Conservation (phyloP, 2,329 filamentous ascomycete species). For the Cryphonectria naterciae region DNA sequence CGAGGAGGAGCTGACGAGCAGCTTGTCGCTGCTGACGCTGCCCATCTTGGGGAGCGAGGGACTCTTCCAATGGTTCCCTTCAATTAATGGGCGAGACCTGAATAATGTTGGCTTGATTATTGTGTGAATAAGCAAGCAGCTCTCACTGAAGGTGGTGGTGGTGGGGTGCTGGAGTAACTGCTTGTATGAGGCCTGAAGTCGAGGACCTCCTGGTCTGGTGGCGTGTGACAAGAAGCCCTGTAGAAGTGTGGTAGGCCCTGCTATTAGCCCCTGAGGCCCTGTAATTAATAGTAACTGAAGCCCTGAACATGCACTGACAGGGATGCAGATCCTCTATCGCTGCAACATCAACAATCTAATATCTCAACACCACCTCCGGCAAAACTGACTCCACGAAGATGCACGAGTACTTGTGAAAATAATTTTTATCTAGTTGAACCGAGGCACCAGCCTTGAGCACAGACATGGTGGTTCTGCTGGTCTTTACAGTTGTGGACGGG, state of each 20-base stretch:
- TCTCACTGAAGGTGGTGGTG: not conserved
- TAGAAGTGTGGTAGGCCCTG: too few relatives aligned
- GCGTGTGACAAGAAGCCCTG: not conserved
- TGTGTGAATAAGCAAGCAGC: not conserved
- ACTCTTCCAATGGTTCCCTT: too few relatives aligned
- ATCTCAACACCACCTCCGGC: not conserved
- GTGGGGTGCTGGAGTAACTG: not conserved
- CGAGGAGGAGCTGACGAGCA: conserved; percentile 9
- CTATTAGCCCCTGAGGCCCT: not conserved
- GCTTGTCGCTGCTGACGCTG: not conserved
- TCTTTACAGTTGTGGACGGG: not conserved
- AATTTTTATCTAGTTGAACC: not conserved
- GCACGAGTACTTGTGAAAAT: not conserved
- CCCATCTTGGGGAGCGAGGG: not conserved
- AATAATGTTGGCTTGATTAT: not conserved
- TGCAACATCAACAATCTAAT: not conserved
- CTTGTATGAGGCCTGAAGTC: not conserved
- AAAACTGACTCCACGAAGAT: not conserved
- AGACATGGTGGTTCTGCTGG: not conserved
- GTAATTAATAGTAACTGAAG: not conserved
- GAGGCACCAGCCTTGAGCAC: not conserved
- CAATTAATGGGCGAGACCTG: not conserved
- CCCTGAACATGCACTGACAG: not conserved
- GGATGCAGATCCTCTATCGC: not conserved
- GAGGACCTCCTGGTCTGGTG: not conserved